Evolutionary conservation across 768 basidiomycete genomes (phyloP), one percentile per base, ranked within the genome.

Genomic region (Suillus americanus): DNA sequence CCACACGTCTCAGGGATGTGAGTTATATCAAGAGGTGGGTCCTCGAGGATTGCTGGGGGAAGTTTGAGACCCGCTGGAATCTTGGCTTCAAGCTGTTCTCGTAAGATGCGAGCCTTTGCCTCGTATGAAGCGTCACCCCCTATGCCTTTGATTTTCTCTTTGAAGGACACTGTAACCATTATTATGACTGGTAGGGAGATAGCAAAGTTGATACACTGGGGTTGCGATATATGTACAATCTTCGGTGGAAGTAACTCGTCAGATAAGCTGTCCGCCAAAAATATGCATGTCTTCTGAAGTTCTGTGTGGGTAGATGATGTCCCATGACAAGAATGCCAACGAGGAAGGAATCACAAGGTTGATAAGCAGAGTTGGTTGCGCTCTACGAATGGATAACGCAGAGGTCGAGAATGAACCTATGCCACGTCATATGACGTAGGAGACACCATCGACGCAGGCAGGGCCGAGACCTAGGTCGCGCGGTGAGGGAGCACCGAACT

Each of bases 1-100:
- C 77, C 79, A 13, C 71, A 77, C 20, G 70, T 68, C 41, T 68
- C 69, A 0, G 79, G 77, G 10, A 80, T 74, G 12, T 60, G 60
- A 8, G 74, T 75, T 14, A 80, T 77, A 45, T 79, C 73, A 63
- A 76, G 70, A 10, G 73, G 74, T 28, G 69, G 69, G 12, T 65
- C 60, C 3, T 71, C 68, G 3, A 74, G 65, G 20, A 69, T 59
- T 16, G 66, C 60, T 51, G 64, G 43, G 12, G 66, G 56, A 30
- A 74, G 67, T 16, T 62, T 66, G 33, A 63, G 72, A 41, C 57
- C 37, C 3, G 60, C 43, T 40, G 74, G 74, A 13, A 75, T 72
- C 55, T 72, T 71, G 13, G 40, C 70, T 37, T 72, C 53, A 43
- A 75, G 25, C 23, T 71, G 72, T 37, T 59, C 65, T 30, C 66